Conservation (phyloP, 1,139 yeast species). For the Arxiozyma slooffiae region DNA sequence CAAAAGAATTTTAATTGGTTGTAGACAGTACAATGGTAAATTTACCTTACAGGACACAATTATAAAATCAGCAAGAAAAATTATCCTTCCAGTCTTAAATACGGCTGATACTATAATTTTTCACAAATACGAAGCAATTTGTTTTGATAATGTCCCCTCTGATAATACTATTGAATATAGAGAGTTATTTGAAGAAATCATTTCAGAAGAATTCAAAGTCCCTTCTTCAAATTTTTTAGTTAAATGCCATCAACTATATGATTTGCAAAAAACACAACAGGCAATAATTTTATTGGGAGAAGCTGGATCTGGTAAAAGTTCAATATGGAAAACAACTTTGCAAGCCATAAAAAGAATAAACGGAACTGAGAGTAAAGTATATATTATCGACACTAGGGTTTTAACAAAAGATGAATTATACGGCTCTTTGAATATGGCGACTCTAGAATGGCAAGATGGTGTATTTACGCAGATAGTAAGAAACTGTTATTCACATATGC, state of each 20-base stretch:
- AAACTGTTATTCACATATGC: constrained; percentile 34
- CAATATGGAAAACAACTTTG: constrained; percentile 43
- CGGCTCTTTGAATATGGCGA: constrained; percentile 63
- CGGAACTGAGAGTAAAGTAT: constrained; percentile 34
- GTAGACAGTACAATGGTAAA: neutral
- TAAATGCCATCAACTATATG: constrained; percentile 55
- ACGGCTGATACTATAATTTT: neutral
- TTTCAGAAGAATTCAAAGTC: neutral
- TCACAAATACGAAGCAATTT: neutral
- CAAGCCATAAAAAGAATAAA: constrained; percentile 36
- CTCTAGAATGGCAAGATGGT: constrained; percentile 93
- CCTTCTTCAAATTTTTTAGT: constrained; percentile 37
- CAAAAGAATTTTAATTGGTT: constrained; percentile 44
- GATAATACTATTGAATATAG: neutral
- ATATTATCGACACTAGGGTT: constrained; percentile 66
- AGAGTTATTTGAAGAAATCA: neutral
- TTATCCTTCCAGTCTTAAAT: constrained; percentile 3
- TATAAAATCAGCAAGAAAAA: neutral
- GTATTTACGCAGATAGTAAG: constrained; percentile 63
- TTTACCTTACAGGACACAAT: neutral
- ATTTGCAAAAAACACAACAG: constrained; percentile 57
- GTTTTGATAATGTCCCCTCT: neutral
- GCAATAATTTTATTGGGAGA: constrained; percentile 78
- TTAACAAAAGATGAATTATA: constrained; percentile 55
- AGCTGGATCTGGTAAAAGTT: constrained; percentile 68